Percentiles rank a stretch among this genome's conserved stretches.
Evolutionary conservation across 805 yeast species (phyloP).

Genomic region (Jamesozyma piceae): DNA sequence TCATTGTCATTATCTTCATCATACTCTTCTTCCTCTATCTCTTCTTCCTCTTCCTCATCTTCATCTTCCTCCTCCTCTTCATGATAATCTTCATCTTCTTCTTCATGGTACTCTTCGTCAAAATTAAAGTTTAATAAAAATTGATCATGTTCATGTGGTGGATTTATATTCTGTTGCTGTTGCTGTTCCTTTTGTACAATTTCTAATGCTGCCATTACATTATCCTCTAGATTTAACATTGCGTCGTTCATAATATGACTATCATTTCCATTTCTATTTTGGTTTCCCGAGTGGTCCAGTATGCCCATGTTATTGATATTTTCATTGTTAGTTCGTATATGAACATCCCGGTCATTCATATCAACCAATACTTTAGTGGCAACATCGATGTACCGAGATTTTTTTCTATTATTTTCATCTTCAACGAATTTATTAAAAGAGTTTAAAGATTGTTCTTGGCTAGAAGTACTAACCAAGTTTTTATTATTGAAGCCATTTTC

Average conservation of each 20-base stretch:
- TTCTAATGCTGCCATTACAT: conserved; percentile 24
- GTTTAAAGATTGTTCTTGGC: conserved; percentile 13
- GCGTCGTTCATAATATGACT: conserved; percentile 18
- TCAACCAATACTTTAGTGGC: conserved; percentile 6
- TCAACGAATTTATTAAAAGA: conserved; percentile 20
- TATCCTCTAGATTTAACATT: conserved; percentile 20
- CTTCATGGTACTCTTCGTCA: conserved; percentile 5
- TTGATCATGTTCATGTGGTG: conserved; percentile 3
- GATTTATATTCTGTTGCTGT: neutral
- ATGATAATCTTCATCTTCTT: conserved; percentile 8
- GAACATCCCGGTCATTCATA: neutral
- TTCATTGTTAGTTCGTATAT: neutral
- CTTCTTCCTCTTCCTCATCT: conserved; percentile 7
- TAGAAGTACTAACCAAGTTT: neutral
- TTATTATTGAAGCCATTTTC: neutral
- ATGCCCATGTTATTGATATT: neutral
- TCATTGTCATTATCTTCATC: conserved; percentile 3
- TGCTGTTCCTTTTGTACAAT: conserved; percentile 17
- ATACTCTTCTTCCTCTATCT: conserved; percentile 1
- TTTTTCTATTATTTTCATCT: conserved; percentile 14
- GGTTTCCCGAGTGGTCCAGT: too few species aligned
- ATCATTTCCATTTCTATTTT: neutral
- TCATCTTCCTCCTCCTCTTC: conserved; percentile 11
- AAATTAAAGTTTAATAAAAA: conserved; percentile 3
- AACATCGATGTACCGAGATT: conserved; percentile 12